Evolutionary conservation across 805 yeast species (phyloP), one percentile per base, ranked within the genome.

Genomic region (Candida pini): DNA sequence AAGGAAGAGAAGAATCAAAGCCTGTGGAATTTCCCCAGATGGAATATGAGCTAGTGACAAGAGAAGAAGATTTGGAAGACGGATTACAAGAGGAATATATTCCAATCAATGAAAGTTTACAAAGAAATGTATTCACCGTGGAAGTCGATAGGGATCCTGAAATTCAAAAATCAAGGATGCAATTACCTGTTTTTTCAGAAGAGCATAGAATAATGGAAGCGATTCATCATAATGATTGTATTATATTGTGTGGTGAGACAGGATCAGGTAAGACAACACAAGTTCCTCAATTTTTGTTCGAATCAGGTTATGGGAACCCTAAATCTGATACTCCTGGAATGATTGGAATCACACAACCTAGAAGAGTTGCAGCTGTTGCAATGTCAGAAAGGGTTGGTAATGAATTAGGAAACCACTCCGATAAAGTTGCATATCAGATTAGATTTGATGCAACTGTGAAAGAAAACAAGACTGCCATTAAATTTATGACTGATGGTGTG

Each of bases 231-330:
- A 84, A 90, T 52, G 96, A 89, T 50, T 82, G 90, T 40, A 78
- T 89, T 0, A 81, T 92, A 10, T 70, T 92, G 18, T 90, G 97
- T 64, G 98, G 98, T 68, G 97, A 89, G 50, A 92, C 98, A 1
- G 98, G 98, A 49, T 88, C 97, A 3, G 98, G 98, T 61, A 92
- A 92, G 58, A 92, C 98, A 2, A 92, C 99, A 0, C 99, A 92
- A 61, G 89, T 92, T 5, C 98, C 99, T 0, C 99, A 92, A 56
- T 92, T 92, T 51, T 61, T 92, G 29, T 87, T 78, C 53, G 99
- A 92, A 60, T 76, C 95, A 1, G 97, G 97, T 2, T 90, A 81
- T 53, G 97, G 96, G 5, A 57, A 62, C 28, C 46, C 55, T 6
- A 68, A 70, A 6, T 63, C 76, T 6, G 76, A 76, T 6, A 75